Base-by-base conservation (phyloP, 2,329 filamentous ascomycete genomes). In the Plectosphaerella cucumerina region DNA sequence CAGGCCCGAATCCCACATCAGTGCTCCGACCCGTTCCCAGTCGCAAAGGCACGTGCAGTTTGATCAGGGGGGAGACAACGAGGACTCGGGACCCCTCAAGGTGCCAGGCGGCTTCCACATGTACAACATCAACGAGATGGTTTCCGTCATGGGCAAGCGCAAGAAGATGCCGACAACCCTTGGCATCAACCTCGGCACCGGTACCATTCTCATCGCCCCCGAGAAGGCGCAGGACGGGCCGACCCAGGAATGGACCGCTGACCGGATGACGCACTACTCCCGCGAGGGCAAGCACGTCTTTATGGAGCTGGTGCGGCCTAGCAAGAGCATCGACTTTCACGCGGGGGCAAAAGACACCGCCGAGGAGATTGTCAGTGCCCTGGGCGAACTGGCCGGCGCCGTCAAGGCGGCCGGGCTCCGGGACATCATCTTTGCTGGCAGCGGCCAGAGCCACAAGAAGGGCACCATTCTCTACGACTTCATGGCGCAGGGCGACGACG, bases 151-250 rank as follows among this genome's bases (percentile, higher is more conserved):
- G 84, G 93, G 93, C 51, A 96, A 96, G 74, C 87, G 89, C 62
- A 96, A 96, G 76, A 97, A 97, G 73, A 94, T 97, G 89, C 91
- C 93, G 1, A 96, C 91, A n/a, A 96, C 90, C 0, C 70, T 97
- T 35, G 93, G 93, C n/a, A 87, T 97, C 63, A 97, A 97, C 65
- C 77, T 94, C 50, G 85, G 87, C 45, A 95, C 90, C 15, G 92
- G 92, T 37, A 82, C 87, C 31, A 95, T 99, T 59, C 85, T 96
- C 70, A 90, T 99, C 60, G 89, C 91, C 0, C 92, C 93, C 0
- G 93, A 95, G 65, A 90, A 88, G 65, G 78, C 85, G 47, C 80
- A 85, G 55, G 90, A 97, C 65, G 92, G 90, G 2, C 87, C 89
- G 4, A 85, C 89, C 53, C 86, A 95, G 64, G 92, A 96, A 69